phyloP scores from a whole-genome alignment of 805 yeast genomes.

The Saccharomycopsis microspora region DNA sequence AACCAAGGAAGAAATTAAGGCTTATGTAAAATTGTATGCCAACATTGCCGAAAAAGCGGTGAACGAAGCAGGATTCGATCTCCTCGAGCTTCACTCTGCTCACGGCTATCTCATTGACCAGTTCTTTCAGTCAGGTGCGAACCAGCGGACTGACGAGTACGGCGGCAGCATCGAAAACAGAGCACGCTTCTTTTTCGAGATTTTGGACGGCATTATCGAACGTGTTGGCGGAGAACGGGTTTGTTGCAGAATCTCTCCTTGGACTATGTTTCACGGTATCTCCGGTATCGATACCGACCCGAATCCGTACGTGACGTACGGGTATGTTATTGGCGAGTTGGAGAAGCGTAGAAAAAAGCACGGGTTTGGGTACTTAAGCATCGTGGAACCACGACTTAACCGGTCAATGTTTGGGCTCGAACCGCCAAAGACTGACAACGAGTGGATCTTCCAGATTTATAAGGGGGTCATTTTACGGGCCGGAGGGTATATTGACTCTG shows the following conservation, averaged over 20 bases:
- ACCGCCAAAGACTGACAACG: slow-evolving; percentile 27
- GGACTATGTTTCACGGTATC: slow-evolving; percentile 28
- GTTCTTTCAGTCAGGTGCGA: slow-evolving; percentile 37
- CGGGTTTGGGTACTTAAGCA: slow-evolving; percentile 14
- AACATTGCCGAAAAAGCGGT: slow-evolving; percentile 38
- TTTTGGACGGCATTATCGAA: slow-evolving; percentile 37
- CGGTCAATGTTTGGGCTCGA: slow-evolving; percentile 22
- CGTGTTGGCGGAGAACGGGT: slow-evolving; percentile 37
- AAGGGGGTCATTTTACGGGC: slow-evolving; percentile 32
- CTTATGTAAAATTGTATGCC: slow-evolving; percentile 31
- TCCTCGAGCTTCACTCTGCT: slow-evolving; percentile 57
- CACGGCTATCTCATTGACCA: slow-evolving; percentile 55
- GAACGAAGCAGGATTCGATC: slow-evolving; percentile 36
- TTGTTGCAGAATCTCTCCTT: slow-evolving; percentile 40
- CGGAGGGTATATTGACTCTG: slow-evolving; percentile 23
- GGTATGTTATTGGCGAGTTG: slow-evolving; percentile 18
- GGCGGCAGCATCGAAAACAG: slow-evolving; percentile 45
- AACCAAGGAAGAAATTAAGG: slow-evolving; percentile 29
- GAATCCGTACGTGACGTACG: slow-evolving; percentile 26
- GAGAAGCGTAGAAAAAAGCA: slow-evolving; percentile 14
- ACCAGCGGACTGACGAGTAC: slow-evolving; percentile 39
- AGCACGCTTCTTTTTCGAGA: slow-evolving; percentile 33
- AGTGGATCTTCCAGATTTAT: slow-evolving; percentile 31
- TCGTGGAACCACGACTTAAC: slow-evolving; percentile 17
- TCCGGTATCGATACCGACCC: slow-evolving; percentile 27